Conservation (phyloP, 2,329 filamentous ascomycete genomes). For the Tolypocladium amazonense region DNA sequence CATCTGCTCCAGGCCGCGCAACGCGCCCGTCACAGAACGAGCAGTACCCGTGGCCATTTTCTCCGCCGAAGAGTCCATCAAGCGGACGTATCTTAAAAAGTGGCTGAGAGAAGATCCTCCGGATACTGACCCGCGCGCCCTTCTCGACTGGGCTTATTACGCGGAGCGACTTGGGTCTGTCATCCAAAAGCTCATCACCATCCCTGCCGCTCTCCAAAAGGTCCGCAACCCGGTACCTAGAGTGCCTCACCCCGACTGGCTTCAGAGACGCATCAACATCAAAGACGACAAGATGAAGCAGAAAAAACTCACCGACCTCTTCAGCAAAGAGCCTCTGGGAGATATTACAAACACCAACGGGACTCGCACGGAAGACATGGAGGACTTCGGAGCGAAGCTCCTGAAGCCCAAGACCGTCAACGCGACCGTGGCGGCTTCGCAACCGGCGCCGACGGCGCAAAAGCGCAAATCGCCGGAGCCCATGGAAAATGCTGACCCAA, state of each 20-base stretch:
- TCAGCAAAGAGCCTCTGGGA: slow-evolving; percentile 58
- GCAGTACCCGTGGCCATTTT: slow-evolving; percentile 96
- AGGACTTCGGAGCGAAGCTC: slow-evolving; percentile 67
- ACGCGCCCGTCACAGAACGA: slow-evolving; percentile 86
- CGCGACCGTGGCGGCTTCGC: slow-evolving; percentile 44
- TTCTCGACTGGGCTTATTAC: slow-evolving; percentile 98
- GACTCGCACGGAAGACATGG: slow-evolving; percentile 54
- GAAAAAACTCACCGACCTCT: slow-evolving; percentile 94
- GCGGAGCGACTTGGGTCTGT: slow-evolving; percentile 90
- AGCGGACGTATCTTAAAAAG: slow-evolving; percentile 81
- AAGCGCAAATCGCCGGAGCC: slow-evolving; percentile 69
- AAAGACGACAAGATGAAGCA: slow-evolving; percentile 98
- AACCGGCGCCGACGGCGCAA: slow-evolving; percentile 35
- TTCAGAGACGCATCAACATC: slow-evolving; percentile 83
- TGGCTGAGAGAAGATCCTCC: slow-evolving; percentile 91
- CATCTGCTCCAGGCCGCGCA: slow-evolving; percentile 77
- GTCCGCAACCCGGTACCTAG: slow-evolving; percentile 88
- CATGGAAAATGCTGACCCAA: slow-evolving; percentile 61
- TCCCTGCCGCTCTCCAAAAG: slow-evolving; percentile 92
- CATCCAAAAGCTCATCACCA: slow-evolving; percentile 98
- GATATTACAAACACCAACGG: slow-evolving; percentile 59
- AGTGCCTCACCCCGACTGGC: slow-evolving; percentile 91
- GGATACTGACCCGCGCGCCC: slow-evolving; percentile 78
- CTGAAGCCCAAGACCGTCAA: slow-evolving; percentile 53
- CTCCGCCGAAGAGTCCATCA: slow-evolving; percentile 80